A percentile compares a stretch with the other conserved stretches of the same genome.
These are phyloP conservation scores for Russula compacta DNA, from an alignment of 768 basidiomycete species.

Conservation along the genomic window DNA sequence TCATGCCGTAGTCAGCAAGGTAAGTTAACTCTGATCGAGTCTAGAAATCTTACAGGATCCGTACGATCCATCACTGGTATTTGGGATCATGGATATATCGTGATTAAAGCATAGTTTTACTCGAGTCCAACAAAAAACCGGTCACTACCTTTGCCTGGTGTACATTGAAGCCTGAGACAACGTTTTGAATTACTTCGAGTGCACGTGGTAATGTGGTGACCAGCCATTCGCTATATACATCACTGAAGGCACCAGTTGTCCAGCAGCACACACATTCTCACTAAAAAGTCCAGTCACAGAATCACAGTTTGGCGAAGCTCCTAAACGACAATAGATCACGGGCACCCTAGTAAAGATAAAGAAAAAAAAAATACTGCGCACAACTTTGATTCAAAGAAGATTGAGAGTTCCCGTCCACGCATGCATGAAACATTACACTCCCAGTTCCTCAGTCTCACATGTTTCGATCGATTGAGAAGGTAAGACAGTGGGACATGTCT, in stretches of 20 bases:
- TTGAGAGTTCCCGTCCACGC: neutral
- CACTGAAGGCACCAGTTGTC: neutral
- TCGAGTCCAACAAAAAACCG: no score
- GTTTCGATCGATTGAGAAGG: neutral
- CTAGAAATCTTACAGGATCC: no score
- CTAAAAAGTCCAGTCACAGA: neutral
- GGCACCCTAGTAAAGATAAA: neutral
- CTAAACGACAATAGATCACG: neutral
- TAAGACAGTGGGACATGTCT: neutral
- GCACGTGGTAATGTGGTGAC: no score
- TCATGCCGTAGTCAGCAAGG: no score
- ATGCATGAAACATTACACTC: neutral
- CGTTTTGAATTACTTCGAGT: no score
- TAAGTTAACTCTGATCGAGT: no score
- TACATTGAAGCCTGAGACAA: no score
- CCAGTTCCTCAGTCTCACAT: neutral
- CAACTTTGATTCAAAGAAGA: neutral
- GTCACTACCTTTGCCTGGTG: no score
- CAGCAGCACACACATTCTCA: neutral
- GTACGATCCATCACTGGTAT: no score
- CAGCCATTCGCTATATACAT: no score
- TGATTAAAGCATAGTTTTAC: no score
- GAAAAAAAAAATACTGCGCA: neutral
- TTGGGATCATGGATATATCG: no score
- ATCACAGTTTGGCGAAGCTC: neutral